A percentile compares a stretch with the other conserved stretches of the same genome.
Conservation (phyloP, 1,284 basidiomycete genomes). For the Caloboletus firmus region DNA sequence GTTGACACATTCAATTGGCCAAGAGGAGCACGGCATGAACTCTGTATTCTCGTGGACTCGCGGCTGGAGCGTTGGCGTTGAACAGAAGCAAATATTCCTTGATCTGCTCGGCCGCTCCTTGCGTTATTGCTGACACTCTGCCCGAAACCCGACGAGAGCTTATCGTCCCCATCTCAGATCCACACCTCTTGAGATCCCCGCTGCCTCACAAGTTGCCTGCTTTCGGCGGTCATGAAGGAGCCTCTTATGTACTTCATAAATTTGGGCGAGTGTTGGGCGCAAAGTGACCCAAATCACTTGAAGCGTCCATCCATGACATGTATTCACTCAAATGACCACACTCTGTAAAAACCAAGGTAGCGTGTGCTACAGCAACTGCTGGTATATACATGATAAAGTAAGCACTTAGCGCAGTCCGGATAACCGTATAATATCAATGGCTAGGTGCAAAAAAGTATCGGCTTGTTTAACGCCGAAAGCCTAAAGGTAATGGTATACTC, state of each 20-base stretch:
- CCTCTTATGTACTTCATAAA: conserved; percentile 7
- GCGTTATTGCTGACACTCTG: conserved; percentile 2
- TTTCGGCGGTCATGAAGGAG: conserved; percentile 10
- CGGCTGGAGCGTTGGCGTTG: conserved; percentile 4
- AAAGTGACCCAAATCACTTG: background rate
- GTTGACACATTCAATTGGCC: conserved; percentile 9
- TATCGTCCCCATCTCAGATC: conserved; percentile 19
- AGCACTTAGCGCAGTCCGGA: conserved; percentile 2
- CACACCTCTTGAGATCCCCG: conserved; percentile 25
- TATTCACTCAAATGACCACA: background rate
- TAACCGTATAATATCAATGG: conserved; percentile 16
- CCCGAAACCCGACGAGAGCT: conserved; percentile 11
- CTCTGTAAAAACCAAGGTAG: conserved; percentile 7
- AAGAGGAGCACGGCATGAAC: conserved; percentile 8
- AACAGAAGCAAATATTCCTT: background rate
- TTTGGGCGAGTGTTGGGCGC: background rate
- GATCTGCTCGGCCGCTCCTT: background rate
- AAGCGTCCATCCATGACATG: background rate
- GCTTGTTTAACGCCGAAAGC: conserved; percentile 24
- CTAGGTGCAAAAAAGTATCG: conserved; percentile 20
- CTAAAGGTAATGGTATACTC: conserved; percentile 23
- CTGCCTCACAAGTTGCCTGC: conserved; percentile 3
- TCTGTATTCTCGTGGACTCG: background rate
- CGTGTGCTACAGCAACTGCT: conserved; percentile 5
- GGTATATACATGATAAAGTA: conserved; percentile 27